Percentiles rank a stretch among this genome's conserved stretches.
Conservation (phyloP, 306 rosid genomes). For the Cyclanthera cordifolia region DNA sequence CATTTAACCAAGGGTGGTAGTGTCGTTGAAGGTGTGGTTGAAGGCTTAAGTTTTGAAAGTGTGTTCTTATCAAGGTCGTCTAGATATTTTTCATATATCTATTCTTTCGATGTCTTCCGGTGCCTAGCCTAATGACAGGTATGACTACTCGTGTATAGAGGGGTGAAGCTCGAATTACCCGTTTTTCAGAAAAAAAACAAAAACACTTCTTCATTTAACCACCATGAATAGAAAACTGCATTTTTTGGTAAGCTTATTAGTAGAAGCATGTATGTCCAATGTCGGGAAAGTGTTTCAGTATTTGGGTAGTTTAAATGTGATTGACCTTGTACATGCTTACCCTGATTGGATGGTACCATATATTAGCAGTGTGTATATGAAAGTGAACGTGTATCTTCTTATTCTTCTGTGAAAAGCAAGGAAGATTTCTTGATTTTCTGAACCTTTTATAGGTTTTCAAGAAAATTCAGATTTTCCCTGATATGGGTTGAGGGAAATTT, state of each 20-base stretch:
- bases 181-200: too few species aligned
- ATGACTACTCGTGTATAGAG: too few species aligned
- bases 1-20: too few species aligned
- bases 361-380: neutral
- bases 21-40: too few species aligned
- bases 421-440: neutral
- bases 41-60: too few species aligned
- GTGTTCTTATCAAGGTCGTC: too few species aligned
- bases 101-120: too few species aligned
- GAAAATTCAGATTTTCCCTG: neutral
- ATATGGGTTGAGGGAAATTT: neutral
- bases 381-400: neutral
- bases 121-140: too few species aligned
- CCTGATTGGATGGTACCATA: neutral
- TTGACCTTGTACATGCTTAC: neutral
- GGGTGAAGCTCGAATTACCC: too few species aligned
- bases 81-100: too few species aligned
- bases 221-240: neutral
- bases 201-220: too few species aligned
- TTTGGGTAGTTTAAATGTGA: neutral
- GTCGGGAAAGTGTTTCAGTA: neutral
- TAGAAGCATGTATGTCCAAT: neutral
- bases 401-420: neutral
- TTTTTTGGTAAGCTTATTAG: neutral
- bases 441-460: neutral